Conservation (phyloP, 2,329 filamentous ascomycete genomes). For the Cladorrhinum sp. region DNA sequence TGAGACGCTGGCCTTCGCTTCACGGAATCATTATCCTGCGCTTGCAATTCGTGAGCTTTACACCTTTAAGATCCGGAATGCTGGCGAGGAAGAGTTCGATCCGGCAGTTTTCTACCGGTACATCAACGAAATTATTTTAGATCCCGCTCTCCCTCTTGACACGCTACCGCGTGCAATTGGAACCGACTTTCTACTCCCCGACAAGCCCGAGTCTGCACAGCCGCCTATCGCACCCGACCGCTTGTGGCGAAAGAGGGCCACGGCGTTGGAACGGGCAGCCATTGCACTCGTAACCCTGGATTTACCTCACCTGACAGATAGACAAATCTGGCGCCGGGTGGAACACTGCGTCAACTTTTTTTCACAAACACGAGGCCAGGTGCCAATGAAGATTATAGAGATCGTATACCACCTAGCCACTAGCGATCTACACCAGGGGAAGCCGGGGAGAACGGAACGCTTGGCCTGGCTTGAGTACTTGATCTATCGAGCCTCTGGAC, state of each 20-base stretch:
- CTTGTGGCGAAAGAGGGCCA: neutral
- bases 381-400: slow-evolving; percentile 29
- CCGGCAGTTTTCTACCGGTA: slow-evolving; percentile 20
- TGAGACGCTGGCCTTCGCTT: slow-evolving; percentile 17
- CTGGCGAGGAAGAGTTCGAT: slow-evolving; percentile 12
- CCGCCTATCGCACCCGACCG: neutral
- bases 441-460: slow-evolving; percentile 35
- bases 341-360: neutral
- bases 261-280: neutral
- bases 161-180: slow-evolving; percentile 21
- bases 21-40: slow-evolving; percentile 17
- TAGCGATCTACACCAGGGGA: slow-evolving; percentile 34
- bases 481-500: neutral
- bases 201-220: neutral
- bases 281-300: neutral
- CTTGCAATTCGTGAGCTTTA: slow-evolving; percentile 22
- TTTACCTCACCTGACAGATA: neutral
- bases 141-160: slow-evolving; percentile 15
- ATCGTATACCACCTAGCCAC: slow-evolving; percentile 36
- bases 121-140: slow-evolving; percentile 19
- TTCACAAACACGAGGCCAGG: neutral
- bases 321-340: neutral
- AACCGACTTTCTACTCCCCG: neutral
- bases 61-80: slow-evolving; percentile 5
- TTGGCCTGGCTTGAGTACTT: slow-evolving; percentile 22